Evolutionary conservation across 1,284 basidiomycete species (phyloP), one percentile per base, ranked within the genome.

Genomic region (Ustilago hordei): DNA sequence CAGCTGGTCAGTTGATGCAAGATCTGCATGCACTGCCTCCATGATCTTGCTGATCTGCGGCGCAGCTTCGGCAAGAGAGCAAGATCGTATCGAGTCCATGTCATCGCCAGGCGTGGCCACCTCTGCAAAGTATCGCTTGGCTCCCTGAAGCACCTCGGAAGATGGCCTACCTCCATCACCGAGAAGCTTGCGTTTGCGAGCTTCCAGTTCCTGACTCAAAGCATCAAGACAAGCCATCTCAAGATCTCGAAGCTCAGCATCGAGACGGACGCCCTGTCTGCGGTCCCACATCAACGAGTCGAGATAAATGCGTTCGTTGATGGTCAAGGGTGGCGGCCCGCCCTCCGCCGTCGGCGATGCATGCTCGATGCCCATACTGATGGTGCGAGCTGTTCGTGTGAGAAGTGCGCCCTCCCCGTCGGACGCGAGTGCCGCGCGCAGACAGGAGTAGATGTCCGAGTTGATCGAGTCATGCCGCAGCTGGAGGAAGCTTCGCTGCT

Each of bases 241-340:
- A 28, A 59, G 31, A 55, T 70, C 68, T 8, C 54, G 58, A 19
- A 70, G 36, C 53, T 78, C 75, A 17, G 75, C 48, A 19, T 74
- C 71, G 28, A 78, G 56, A 9, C 75, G 60, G n/a, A 71, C 43
- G 12, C 75, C 75, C 9, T 66, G 61, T 17, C 75, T 60, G 1
- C 65, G 63, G 39, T 75, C 65, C 75, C 75, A 78, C 71, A 78
- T 74, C 13, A 78, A 38, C 35, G 75, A 74, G 35, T 78, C 75
- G n/a, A 78, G 62, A 32, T 71, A 55, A n/a, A 78, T 64, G 53
- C 63, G 55, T 32, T 74, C 66, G 32, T 75, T 55, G 54, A 78
- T 60, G 28, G 56, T 54, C 19, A 78, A 69, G 0, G 66, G 70
- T 23, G 66, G 48, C 11, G 55, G 60, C 9, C 55, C 52, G 4